These are phyloP conservation scores for Sclerotinia glacialis DNA, from an alignment of 2,329 filamentous ascomycete species.

Conservation along the genomic window DNA sequence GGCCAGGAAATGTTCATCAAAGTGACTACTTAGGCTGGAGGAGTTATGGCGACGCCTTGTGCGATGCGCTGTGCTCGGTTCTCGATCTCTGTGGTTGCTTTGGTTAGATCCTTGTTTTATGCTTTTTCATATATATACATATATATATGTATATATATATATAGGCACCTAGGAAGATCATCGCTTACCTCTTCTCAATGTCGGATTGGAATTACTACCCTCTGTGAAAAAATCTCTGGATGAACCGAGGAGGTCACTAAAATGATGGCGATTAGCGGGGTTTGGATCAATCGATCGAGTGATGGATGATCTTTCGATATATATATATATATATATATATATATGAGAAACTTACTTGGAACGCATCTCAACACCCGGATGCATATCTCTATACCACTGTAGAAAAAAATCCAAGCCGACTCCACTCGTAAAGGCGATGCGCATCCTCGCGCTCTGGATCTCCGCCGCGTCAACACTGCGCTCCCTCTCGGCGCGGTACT, in stretches of 20 bases:
- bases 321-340: too few species aligned
- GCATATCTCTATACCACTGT: not conserved
- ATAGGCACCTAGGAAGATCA: too few species aligned
- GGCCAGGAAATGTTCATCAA: too few species aligned
- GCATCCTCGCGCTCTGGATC: constrained; percentile 10
- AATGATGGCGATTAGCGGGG: not conserved
- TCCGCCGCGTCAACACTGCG: not conserved
- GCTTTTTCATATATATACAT: too few species aligned
- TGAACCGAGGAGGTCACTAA: constrained; percentile 1
- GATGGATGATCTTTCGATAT: too few species aligned
- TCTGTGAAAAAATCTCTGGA: not conserved
- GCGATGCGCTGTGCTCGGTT: not conserved
- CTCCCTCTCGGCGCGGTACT: not conserved
- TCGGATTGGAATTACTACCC: not conserved
- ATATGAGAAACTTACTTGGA: not conserved
- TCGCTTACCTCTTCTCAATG: constrained; percentile 4
- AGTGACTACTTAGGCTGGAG: not conserved
- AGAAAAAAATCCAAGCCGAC: not conserved
- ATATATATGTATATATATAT: too few species aligned
- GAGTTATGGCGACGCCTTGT: not conserved
- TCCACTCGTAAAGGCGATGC: not conserved
- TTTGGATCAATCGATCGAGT: not conserved
- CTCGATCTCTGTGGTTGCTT: not conserved
- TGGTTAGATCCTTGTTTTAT: not conserved
- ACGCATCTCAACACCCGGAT: not conserved